Evolutionary conservation across 768 basidiomycete genomes (phyloP), one percentile per base, ranked within the genome.

Genomic region (Holtermannia corniformis): DNA sequence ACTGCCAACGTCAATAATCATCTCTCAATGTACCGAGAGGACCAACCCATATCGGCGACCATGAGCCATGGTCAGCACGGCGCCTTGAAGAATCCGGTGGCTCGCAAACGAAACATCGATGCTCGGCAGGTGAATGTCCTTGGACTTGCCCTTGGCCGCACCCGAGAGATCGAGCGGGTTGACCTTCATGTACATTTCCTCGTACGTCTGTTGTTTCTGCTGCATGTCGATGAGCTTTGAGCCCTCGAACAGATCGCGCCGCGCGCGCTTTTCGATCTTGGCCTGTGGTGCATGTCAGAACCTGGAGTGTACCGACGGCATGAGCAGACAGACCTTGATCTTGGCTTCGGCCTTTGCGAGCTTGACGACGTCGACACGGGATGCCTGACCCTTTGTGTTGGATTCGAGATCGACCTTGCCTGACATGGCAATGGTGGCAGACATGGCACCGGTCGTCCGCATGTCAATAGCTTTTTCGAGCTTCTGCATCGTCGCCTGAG

Each of bases 111-210:
- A 89, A 71, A 96, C 92, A 66, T 99, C 95, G 75, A 99, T 95
- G 28, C 84, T 84, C 22, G 85, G 85, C 3, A 99, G 77, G 66
- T 95, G 90, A 48, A 99, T 86, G 72, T 99, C 95, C 72, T 97
- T 96, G 76, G 84, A 89, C 78, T 96, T 99, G 72, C 91, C 89
- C 74, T 91, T 93, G 3, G 82, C 76, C 0, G 78, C 75, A 19
- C 80, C 80, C 0, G 85, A 82, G 52, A 72, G 49, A 72, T 92
- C 88, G 54, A 99, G 74, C 40, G 95, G 90, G 73, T 99, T 99
- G 75, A 83, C 90, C 79, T 95, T 89, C 87, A 99, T 87, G 75
- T 91, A 99, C 82, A 99, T 84, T 68, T 99, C 95, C 68, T 97
- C 93, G 74, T 96, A 97, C 19, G 84, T 81, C 86, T 96, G 90